phyloP scores from a whole-genome alignment of 2,329 filamentous ascomycete species.

The Penicillium freii region DNA sequence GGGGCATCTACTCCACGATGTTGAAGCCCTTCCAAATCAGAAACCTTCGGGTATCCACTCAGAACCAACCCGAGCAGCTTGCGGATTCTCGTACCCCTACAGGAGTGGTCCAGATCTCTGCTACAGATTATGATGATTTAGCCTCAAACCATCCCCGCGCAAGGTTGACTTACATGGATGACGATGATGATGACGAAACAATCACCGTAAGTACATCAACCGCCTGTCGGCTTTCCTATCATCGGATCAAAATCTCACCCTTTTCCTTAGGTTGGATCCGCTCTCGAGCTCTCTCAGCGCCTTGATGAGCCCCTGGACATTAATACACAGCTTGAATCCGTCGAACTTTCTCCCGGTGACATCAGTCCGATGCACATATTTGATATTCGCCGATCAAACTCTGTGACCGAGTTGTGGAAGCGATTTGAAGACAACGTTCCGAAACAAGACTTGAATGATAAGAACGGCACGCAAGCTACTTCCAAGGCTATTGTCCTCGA shows the following conservation, averaged over 20 bases:
- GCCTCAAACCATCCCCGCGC: conserved; percentile 43
- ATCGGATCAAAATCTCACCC: conserved; percentile 14
- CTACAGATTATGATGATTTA: conserved; percentile 45
- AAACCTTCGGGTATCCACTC: conserved; percentile 30
- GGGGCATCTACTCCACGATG: conserved; percentile 25
- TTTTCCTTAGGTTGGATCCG: conserved; percentile 44
- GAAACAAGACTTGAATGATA: background rate
- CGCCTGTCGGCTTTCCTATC: too few relatives aligned
- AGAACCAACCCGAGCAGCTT: conserved; percentile 1
- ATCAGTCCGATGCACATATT: conserved; percentile 45
- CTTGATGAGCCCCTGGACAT: conserved; percentile 43
- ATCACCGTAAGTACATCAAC: conserved; percentile 42
- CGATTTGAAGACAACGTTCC: conserved; percentile 25
- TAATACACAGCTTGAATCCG: conserved; percentile 7
- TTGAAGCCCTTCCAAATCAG: conserved; percentile 44
- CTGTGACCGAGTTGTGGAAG: conserved; percentile 42
- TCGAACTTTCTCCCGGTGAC: conserved; percentile 14
- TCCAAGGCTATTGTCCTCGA: background rate
- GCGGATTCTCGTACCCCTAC: conserved; percentile 15
- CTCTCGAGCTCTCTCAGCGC: conserved; percentile 47
- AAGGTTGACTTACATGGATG: conserved; percentile 46
- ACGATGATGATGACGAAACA: conserved; percentile 49
- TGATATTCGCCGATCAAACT: conserved; percentile 44
- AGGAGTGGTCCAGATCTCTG: conserved; percentile 42
- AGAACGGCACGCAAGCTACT: background rate